Base-by-base conservation (phyloP, 2,329 filamentous ascomycete species). In the Cercospora canescens region DNA sequence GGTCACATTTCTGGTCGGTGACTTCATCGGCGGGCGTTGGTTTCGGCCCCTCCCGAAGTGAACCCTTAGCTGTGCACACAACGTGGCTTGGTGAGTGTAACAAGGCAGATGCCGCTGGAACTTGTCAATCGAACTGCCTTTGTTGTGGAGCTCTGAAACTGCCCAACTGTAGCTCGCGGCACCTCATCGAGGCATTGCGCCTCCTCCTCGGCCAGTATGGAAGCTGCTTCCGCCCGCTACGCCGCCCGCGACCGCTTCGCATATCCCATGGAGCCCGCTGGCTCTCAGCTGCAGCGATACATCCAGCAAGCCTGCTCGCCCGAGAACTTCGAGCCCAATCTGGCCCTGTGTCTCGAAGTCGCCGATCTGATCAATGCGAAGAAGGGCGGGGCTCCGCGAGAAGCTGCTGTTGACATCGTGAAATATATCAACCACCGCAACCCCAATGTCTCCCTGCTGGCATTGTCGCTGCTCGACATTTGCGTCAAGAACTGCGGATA, bases 401-500 rank as follows among this genome's bases (percentile, higher is more conserved):
- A 99, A 86, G 94, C 94, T 57, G 94, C 94, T 67, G 88, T 96
- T 70, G 89, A 93, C 70, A 97, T 98, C 71, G 94, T 97, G 74
- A 90, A 91, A 81, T 93, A 94, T 77, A 89, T 98, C 84, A 99
- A 99, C 82, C 93, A 96, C 80, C 92, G 95, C 78, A 99, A 98
- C 78, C 91, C 94, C 67, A 98, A 97, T 79, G 93, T 99, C 72
- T 91, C 94, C 67, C 84, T 99, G 71, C 86, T 98, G 66, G 94
- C 95, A 66, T 86, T 98, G 76, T 89, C 85, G 75, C 88, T 99
- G 72, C 91, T 99, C 77, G 95, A 99, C 79, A 98, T 98, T 70
- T 98, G 95, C 80, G 95, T 98, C 80, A 99, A 99, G 85, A 99
- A 99, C 82, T 99, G 95, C 85, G 95, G 95, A 74, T 99, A 99